phyloP scores from a whole-genome alignment of 345 rosid species.

The Citrus maxima region DNA sequence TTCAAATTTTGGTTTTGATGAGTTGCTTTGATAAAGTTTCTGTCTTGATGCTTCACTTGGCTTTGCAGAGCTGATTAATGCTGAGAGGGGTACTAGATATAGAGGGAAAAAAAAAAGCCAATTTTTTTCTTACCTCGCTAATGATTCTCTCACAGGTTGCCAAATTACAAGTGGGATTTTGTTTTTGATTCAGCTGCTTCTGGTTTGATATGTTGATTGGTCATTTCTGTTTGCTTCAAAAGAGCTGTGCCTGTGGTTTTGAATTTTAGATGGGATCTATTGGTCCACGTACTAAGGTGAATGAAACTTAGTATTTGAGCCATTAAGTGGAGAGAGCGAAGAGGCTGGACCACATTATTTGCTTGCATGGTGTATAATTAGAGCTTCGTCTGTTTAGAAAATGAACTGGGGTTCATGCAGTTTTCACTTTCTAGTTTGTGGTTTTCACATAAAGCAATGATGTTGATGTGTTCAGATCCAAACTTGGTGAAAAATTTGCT shows the following conservation, averaged over 20 bases:
- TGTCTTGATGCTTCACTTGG: conserved; percentile 34
- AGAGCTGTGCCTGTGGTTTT: conserved; percentile 1
- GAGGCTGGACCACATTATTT: conserved; percentile 30
- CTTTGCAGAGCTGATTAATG: conserved; percentile 26
- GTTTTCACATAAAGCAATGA: conserved; percentile 16
- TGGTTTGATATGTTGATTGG: conserved; percentile 43
- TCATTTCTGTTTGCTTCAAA: conserved; percentile 18
- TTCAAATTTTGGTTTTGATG: conserved; percentile 25
- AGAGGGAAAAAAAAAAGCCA: conserved; percentile 22
- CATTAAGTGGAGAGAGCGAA: conserved; percentile 21
- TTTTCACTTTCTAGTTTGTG: conserved; percentile 8
- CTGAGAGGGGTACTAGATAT: conserved; percentile 17
- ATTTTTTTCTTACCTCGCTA: conserved; percentile 39
- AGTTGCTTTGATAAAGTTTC: conserved; percentile 30
- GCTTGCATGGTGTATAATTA: conserved; percentile 9
- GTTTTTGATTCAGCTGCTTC: conserved; percentile 31
- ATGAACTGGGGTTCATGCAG: conserved; percentile 8
- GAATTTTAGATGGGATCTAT: conserved; percentile 9
- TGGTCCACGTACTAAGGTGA: conserved; percentile 13
- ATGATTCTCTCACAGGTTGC: conserved; percentile 44
- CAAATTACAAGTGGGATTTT: conserved; percentile 33
- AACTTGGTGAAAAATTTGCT: conserved; percentile 18
- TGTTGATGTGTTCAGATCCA: conserved; percentile 16
- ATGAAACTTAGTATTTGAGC: conserved; percentile 20
- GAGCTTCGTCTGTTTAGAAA: conserved; percentile 5